Percentiles rank a stretch among this genome's conserved stretches.
phyloP scores from a whole-genome alignment of 2,329 filamentous ascomycete genomes.

The Xylaria sp. region DNA sequence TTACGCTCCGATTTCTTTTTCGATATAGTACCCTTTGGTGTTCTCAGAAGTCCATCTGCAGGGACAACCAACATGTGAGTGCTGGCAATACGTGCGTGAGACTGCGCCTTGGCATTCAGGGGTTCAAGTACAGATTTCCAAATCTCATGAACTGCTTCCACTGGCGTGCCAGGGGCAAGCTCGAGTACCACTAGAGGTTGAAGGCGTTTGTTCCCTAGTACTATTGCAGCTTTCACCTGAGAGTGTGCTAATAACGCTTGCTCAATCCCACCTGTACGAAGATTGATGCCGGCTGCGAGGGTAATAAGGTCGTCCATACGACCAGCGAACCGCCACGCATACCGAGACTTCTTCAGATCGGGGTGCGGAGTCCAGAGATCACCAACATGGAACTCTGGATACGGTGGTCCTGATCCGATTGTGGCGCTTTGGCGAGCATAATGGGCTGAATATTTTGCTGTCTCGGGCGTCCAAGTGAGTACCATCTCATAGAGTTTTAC shows the following conservation, averaged over 20 bases:
- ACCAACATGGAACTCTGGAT: conserved; percentile 33
- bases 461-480: conserved; percentile 23
- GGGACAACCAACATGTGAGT: conserved; percentile 39
- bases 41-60: conserved; percentile 30
- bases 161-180: conserved; percentile 24
- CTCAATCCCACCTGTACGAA: conserved; percentile 38
- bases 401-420: conserved; percentile 24
- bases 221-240: conserved; percentile 31
- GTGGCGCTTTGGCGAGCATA: conserved; percentile 33
- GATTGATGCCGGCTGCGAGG: conserved; percentile 38
- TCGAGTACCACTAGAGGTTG: conserved; percentile 39
- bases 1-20: conserved; percentile 34
- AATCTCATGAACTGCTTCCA: conserved; percentile 22
- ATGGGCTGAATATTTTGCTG: conserved; percentile 34
- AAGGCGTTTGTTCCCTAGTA: conserved; percentile 34
- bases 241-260: conserved; percentile 24
- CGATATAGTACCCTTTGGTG: conserved; percentile 37
- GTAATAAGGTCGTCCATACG: conserved; percentile 45
- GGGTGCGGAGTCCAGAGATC: conserved; percentile 43
- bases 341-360: conserved; percentile 37
- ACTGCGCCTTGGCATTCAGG: conserved; percentile 34
- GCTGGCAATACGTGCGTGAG: conserved; percentile 35
- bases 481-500: conserved; percentile 39
- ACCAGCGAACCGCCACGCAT: conserved; percentile 39
- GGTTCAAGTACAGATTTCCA: conserved; percentile 36